Base-by-base conservation (phyloP, 1,139 yeast species). In the Hyphopichia khmerensis region DNA sequence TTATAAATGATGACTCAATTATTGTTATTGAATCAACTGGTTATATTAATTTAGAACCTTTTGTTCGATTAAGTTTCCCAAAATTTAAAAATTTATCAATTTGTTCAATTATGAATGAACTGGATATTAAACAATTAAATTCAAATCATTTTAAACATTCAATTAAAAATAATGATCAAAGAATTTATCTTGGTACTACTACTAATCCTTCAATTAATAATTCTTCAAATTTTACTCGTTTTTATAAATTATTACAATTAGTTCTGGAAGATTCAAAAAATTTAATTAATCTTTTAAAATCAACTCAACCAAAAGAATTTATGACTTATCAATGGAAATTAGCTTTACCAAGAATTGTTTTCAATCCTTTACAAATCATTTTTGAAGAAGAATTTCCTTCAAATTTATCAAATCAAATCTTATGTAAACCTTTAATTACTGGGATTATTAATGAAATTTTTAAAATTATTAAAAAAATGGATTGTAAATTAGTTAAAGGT, bases 291-390 rank as follows among this genome's bases (percentile, higher is more conserved):
- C 72, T 77, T 39, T 68, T 79, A 48, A 77, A 69, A 62, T 75
- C 80, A 33, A 63, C 65, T 45, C 75, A 77, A 27, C 75, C 81
- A 10, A 65, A 73, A 41, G 89, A 84, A 50, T 85, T 84, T 55
- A 69, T 80, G 63, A 79, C 83, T 10, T 82, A 80, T 52, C 96
- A 89, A 62, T 89, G 96, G 96, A 83, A 84, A 56, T 72, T 87
- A 44, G 91, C 95, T 0, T 73, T 89, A 45, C 89, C 96, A 4
- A 75, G 83, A 46, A 79, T 89, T 36, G 84, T 90, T 14, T 82
- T 89, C 57, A 87, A 84, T 60, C 90, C 96, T 2, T 65, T 90
- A 38, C 69, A 88, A 38, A 74, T 89, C 30, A 61, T 88, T 18
- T 82, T 90, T 52, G 96, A 89, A 60, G 77, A 80, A 43, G 78